Conservation (phyloP, 73 alveolate genomes). For the Chromera velia region DNA sequence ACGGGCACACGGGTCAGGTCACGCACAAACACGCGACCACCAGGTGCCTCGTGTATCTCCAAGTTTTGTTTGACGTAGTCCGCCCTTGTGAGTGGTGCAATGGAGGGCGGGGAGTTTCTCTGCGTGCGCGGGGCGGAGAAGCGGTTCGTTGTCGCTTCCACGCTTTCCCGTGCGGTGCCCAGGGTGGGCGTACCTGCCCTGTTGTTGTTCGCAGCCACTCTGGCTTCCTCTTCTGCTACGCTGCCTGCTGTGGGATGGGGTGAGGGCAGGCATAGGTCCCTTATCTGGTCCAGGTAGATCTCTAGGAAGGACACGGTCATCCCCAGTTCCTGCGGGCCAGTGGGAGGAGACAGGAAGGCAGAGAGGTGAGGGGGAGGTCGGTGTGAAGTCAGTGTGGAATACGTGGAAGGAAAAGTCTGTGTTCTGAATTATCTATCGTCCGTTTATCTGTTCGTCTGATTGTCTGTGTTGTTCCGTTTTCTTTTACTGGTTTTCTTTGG, state of each 20-base stretch:
- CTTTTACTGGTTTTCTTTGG: no score
- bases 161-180: neutral
- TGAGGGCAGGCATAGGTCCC: neutral
- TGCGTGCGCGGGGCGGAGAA: no score
- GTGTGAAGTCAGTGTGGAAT: neutral
- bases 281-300: conserved; percentile 10
- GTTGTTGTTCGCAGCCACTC: neutral
- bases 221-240: neutral
- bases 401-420: neutral
- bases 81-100: neutral
- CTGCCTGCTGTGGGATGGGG: neutral
- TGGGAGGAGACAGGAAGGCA: neutral
- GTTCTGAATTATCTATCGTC: neutral
- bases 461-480: no score
- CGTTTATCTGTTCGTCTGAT: neutral
- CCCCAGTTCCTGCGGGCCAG: neutral
- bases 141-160: no score
- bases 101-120: no score
- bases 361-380: no score
- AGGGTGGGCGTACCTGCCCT: neutral
- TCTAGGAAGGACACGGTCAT: conserved; percentile 6
- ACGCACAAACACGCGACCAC: neutral
- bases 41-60: conserved; percentile 2
- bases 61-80: neutral
- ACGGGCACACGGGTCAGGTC: neutral